A percentile compares a stretch with the other conserved stretches of the same genome.
phyloP scores from a whole-genome alignment of 352 stramenopile species.

The Peronospora belbahrii region DNA sequence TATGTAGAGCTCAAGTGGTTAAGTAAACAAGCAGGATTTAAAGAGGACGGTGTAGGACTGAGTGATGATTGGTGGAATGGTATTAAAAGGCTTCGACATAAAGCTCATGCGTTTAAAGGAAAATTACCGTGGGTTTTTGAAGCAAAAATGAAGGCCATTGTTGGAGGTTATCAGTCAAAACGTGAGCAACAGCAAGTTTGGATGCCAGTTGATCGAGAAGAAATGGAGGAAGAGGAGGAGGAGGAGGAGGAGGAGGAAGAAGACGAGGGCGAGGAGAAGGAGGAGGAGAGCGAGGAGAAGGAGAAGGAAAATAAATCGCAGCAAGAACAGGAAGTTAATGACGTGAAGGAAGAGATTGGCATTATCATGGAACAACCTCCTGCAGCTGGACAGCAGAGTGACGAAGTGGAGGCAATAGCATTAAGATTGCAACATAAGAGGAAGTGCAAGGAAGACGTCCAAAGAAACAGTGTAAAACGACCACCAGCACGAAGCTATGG shows the following conservation, averaged over 20 bases:
- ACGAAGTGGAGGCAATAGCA: neutral
- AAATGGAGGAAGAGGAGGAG: neutral
- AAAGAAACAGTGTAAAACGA: neutral
- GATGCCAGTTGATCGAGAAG: too few species aligned
- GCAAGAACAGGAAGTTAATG: neutral
- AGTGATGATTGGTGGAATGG: conserved; percentile 40
- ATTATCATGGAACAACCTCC: too few species aligned
- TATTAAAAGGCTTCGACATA: conserved; percentile 36
- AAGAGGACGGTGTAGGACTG: conserved; percentile 24
- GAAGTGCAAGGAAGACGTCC: conserved; percentile 5
- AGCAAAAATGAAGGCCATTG: conserved; percentile 38
- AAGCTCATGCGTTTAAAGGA: conserved; percentile 46
- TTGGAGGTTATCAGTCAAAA: conserved; percentile 6
- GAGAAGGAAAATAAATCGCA: neutral
- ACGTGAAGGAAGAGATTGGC: neutral
- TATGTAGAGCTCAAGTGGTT: conserved; percentile 48
- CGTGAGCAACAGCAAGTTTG: neutral
- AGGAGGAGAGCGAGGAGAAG: neutral
- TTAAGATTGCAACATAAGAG: conserved; percentile 5
- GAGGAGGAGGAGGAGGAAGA: neutral
- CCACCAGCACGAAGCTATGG: neutral
- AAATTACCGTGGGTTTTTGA: conserved; percentile 48
- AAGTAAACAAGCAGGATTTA: conserved; percentile 35
- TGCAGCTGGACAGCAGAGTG: neutral
- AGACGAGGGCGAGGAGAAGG: too few species aligned